phyloP scores from a whole-genome alignment of 2,329 filamentous ascomycete genomes.

The Botrytis hyacinthi region DNA sequence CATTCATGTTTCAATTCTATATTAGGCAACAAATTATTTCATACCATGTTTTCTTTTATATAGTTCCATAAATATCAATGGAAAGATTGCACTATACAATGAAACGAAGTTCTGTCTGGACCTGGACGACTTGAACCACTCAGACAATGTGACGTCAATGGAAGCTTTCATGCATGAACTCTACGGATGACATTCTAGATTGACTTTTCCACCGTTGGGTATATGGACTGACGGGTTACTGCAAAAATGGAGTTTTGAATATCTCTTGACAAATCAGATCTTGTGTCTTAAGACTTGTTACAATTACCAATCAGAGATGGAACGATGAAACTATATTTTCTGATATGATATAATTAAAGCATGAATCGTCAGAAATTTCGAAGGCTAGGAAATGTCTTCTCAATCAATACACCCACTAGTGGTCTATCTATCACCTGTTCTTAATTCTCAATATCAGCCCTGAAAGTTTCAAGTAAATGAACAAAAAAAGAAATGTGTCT shows the following conservation, averaged over 20 bases:
- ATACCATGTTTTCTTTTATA: neutral
- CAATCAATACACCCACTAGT: too few relatives aligned
- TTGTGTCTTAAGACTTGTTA: too few relatives aligned
- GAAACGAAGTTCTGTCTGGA: neutral
- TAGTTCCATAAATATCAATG: neutral
- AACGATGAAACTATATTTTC: too few relatives aligned
- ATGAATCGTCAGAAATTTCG: too few relatives aligned
- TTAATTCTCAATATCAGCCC: neutral
- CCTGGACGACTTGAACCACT: neutral
- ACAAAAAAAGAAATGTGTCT: neutral
- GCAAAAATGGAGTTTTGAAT: too few relatives aligned
- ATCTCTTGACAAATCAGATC: too few relatives aligned
- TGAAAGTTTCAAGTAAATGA: neutral
- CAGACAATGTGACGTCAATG: neutral
- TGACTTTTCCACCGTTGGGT: too few relatives aligned
- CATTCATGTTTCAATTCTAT: neutral
- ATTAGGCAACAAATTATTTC: neutral
- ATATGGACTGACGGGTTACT: too few relatives aligned
- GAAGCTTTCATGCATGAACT: neutral
- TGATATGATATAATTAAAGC: too few relatives aligned
- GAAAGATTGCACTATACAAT: neutral
- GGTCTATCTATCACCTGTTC: neutral
- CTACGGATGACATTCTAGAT: neutral
- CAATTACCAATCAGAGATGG: too few relatives aligned
- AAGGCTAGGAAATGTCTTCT: too few relatives aligned